A percentile compares a stretch with the other conserved stretches of the same genome.
Evolutionary conservation across 192 early-diverging fungal species (phyloP).

Genomic region (Coemansia sp.): DNA sequence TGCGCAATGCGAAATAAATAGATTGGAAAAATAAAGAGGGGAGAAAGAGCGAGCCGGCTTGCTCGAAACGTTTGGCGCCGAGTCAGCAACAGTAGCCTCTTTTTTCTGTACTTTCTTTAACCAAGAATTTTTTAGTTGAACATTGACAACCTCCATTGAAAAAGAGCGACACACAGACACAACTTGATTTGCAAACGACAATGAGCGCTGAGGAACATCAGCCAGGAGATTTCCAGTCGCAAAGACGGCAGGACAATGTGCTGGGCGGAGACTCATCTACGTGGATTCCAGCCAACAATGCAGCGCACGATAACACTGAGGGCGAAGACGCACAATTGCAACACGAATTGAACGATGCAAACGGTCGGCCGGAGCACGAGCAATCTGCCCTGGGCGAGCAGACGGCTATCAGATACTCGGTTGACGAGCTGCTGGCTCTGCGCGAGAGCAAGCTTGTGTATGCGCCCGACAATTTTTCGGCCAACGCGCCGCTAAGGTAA

Average conservation of each 20-base stretch:
- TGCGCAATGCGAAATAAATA: not conserved
- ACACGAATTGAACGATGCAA: not conserved
- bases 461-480: slow-evolving; percentile 29
- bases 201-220: slow-evolving; percentile 19
- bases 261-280: not conserved
- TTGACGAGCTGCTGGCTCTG: slow-evolving; percentile 37
- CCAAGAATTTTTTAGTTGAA: not conserved
- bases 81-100: no score
- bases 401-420: slow-evolving; percentile 27
- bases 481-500: slow-evolving; percentile 45
- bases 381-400: not conserved
- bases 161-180: not conserved
- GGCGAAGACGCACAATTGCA: not conserved
- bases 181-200: not conserved
- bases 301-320: not conserved
- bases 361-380: not conserved
- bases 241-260: slow-evolving; percentile 10
- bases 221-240: slow-evolving; percentile 17
- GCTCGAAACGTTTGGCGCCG: not conserved
- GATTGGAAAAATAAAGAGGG: not conserved
- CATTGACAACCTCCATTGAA: not conserved
- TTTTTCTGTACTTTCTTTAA: no score
- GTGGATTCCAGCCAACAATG: not conserved
- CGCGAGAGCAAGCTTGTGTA: slow-evolving; percentile 32
- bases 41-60: not conserved